Base-by-base conservation (phyloP, 2,329 filamentous ascomycete genomes). In the Ophiostoma sp. region DNA sequence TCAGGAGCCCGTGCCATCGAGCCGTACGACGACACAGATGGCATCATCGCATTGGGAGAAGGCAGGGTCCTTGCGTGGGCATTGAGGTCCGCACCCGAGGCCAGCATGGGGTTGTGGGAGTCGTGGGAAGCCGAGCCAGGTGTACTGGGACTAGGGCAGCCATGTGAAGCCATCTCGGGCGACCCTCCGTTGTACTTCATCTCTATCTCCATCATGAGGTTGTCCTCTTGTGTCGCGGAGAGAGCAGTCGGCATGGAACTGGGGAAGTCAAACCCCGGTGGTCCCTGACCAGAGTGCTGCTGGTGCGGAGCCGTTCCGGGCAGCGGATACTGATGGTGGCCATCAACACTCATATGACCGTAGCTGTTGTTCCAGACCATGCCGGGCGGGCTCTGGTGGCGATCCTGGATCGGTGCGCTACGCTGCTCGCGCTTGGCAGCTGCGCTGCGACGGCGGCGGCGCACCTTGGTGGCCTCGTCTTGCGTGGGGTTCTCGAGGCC, bases 401-500 rank as follows among this genome's bases (percentile, higher is more conserved):
- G 36, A 38, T 63, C 38, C 58, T 16, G 38, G 38, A 42, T 63
- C 12, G 14, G 5, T 9, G 52, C 38, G 36, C 18, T 63, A 14
- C 64, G 44, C 27, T 42, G n/a, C 27, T 55, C 27, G 8, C 27
- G 49, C 66, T 66, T n/a, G 72, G 70, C 27, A 71, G 72, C 11
- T 65, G 72, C 73, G 69, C 76, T 77, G n/a, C 78, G 74, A 69
- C 79, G 81, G 62, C 79, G 78, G n/a, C 81, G 79, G 4, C 81
- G 78, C 41, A 76, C 75, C 65, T 79, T 80, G 14, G 74, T 76
- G 18, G 78, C 74, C 41, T 78, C 75, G 63, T 82, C 78, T 63
- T 79, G 75, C 69, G 79, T 78, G 27, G 81, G 74, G 67, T 83
- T 80, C 67, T 83, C 81, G 65, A 83, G 75, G 67, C 79, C 82